Evolutionary conservation across 2,329 filamentous ascomycete genomes (phyloP).

Genomic region (Aspergillus spinulosporus): DNA sequence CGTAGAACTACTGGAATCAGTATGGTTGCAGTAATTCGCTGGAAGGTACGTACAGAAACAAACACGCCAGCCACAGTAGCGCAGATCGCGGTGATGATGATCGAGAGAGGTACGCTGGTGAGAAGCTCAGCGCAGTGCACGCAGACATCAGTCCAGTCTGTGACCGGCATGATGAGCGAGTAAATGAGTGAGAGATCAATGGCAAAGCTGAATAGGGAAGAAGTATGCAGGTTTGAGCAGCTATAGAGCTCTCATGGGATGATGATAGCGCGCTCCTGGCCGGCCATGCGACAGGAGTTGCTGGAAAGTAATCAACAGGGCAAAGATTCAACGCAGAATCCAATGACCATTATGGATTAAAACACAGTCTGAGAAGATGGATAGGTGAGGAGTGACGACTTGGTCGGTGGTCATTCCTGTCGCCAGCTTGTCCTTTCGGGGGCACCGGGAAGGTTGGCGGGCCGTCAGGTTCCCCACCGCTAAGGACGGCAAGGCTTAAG

Average conservation of each 20-base stretch:
- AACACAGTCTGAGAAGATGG: conserved; percentile 1
- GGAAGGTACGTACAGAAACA: conserved; percentile 35
- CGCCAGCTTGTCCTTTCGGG: conserved; percentile 27
- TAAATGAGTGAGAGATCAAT: neutral
- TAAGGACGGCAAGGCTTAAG: neutral
- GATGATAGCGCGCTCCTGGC: conserved; percentile 23
- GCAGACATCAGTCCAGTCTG: conserved; percentile 32
- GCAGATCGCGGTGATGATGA: conserved; percentile 31
- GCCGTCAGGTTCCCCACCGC: conserved; percentile 12
- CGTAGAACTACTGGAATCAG: conserved; percentile 56
- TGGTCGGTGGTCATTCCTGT: conserved; percentile 10
- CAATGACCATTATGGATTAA: conserved; percentile 18
- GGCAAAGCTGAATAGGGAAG: neutral
- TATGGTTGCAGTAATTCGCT: neutral
- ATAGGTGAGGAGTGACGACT: neutral
- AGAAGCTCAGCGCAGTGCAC: conserved; percentile 35
- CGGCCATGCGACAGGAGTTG: conserved; percentile 27
- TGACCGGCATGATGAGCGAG: conserved; percentile 28
- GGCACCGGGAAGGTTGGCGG: conserved; percentile 2
- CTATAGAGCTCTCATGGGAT: conserved; percentile 22
- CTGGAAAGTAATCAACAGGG: conserved; percentile 16
- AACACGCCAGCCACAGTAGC: conserved; percentile 34
- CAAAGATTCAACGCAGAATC: conserved; percentile 2
- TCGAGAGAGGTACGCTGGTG: conserved; percentile 29
- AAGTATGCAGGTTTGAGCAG: conserved; percentile 11